Percentiles rank a stretch among this genome's conserved stretches.
These are phyloP conservation scores for Ambrosiella beaveri DNA, from an alignment of 2,329 filamentous ascomycete species.

Conservation along the genomic window DNA sequence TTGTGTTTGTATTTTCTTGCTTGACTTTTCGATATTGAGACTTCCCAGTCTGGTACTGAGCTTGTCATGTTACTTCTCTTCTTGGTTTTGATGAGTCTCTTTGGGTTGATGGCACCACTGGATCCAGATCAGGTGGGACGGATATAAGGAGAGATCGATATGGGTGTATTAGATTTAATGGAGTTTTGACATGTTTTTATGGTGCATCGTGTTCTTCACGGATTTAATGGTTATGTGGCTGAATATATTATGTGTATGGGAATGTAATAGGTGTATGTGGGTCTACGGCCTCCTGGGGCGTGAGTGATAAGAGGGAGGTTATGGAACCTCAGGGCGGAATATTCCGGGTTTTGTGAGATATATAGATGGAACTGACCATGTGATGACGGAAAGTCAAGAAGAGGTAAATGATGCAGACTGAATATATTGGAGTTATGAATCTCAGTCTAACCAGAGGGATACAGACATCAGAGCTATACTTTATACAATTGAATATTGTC, in stretches of 20 bases:
- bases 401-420: too few species aligned
- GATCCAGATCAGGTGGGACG: too few species aligned
- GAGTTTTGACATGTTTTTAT: too few species aligned
- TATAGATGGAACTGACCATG: neutral
- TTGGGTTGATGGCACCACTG: neutral
- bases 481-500: too few species aligned
- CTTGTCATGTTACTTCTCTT: neutral
- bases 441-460: too few species aligned
- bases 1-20: neutral
- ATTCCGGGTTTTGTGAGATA: neutral
- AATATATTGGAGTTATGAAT: too few species aligned
- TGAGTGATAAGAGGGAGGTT: neutral
- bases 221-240: too few species aligned
- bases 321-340: neutral
- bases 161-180: too few species aligned
- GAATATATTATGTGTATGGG: neutral
- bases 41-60: neutral
- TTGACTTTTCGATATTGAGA: neutral
- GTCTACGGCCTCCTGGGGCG: neutral
- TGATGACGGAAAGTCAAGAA: too few species aligned
- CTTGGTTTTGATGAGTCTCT: neutral
- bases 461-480: too few species aligned
- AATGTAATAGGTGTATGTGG: neutral
- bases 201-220: too few species aligned
- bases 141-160: too few species aligned